Evolutionary conservation across 495 filamentous ascomycete species (phyloP).

Genomic region (Talaromyces stipitatus): DNA sequence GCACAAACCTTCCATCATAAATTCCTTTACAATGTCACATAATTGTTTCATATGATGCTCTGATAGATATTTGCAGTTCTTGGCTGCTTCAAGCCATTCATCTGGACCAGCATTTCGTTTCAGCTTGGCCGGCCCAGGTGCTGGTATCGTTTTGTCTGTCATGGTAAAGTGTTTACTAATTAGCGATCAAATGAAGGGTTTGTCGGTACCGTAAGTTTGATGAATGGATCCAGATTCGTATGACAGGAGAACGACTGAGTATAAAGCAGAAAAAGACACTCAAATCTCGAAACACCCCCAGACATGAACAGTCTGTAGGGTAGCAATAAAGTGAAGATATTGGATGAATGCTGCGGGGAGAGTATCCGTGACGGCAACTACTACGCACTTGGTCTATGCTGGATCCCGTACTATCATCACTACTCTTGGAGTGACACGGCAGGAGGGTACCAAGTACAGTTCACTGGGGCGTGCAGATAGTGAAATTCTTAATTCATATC

Average conservation of each 20-base stretch:
- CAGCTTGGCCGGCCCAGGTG: slow-evolving; percentile 83
- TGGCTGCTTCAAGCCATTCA: slow-evolving; percentile 92
- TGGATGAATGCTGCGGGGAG: slow-evolving; percentile 2
- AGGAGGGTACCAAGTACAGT: too few relatives aligned
- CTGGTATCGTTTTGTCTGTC: slow-evolving; percentile 60
- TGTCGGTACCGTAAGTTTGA: neutral
- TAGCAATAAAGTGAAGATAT: neutral
- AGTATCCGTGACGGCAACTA: neutral
- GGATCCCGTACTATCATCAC: slow-evolving; percentile 6
- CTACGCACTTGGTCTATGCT: slow-evolving; percentile 10
- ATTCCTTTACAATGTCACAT: slow-evolving; percentile 98
- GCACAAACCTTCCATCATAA: slow-evolving; percentile 80
- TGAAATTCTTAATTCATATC: neutral
- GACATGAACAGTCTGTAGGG: slow-evolving; percentile 2
- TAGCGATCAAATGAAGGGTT: neutral
- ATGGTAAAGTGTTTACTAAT: slow-evolving; percentile 13
- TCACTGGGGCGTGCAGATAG: too few relatives aligned
- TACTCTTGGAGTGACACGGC: neutral
- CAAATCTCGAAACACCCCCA: neutral
- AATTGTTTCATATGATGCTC: slow-evolving; percentile 96
- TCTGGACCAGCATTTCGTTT: slow-evolving; percentile 77
- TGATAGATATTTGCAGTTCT: slow-evolving; percentile 92
- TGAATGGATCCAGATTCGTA: neutral
- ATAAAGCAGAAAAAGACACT: neutral
- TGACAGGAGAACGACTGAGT: neutral